These are phyloP conservation scores for Rutstroemia sydowiana DNA, from an alignment of 2,329 filamentous ascomycete species.

Conservation along the genomic window DNA sequence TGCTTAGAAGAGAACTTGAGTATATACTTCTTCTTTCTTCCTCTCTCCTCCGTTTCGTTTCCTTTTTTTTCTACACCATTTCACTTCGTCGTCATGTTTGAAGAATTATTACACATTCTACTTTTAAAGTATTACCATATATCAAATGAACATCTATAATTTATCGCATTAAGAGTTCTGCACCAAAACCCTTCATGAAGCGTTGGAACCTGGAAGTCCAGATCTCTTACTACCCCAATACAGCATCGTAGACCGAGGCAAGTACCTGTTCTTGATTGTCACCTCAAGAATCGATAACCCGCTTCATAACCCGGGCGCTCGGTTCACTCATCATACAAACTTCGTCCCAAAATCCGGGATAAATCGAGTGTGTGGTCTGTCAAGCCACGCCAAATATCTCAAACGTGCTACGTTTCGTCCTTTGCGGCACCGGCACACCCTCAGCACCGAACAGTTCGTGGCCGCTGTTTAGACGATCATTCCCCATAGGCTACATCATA, in stretches of 20 bases:
- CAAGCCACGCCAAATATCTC: neutral
- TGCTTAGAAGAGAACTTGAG: no score
- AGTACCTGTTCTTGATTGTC: neutral
- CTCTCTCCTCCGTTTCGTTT: neutral
- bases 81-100: neutral
- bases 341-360: conserved; percentile 3
- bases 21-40: no score
- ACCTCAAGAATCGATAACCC: neutral
- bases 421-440: neutral
- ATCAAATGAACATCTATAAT: conserved; percentile 9
- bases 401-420: conserved; percentile 8
- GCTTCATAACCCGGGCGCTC: neutral
- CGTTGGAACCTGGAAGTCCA: neutral
- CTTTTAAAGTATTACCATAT: neutral
- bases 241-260: neutral
- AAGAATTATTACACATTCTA: neutral
- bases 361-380: neutral
- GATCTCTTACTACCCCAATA: conserved; percentile 3
- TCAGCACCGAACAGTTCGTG: neutral
- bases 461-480: neutral
- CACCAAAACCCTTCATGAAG: neutral
- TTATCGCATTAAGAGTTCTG: neutral
- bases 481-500: conserved; percentile 4
- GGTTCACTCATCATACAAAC: neutral
- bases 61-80: neutral